Conservation (phyloP, 1,284 basidiomycete genomes). For the Clitocybe nebularis region DNA sequence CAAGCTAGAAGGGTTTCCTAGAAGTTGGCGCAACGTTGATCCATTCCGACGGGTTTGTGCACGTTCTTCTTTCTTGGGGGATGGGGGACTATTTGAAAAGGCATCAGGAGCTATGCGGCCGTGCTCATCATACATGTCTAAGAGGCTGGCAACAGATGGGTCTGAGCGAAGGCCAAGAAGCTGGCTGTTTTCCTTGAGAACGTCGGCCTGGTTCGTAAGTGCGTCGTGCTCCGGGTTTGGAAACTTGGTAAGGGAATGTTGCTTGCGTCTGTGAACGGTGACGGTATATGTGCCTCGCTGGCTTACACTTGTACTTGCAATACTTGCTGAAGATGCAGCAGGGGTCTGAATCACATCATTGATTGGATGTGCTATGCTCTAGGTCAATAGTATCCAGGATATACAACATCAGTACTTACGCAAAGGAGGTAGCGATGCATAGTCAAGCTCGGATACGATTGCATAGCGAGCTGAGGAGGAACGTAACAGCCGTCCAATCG, state of each 20-base stretch:
- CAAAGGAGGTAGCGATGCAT: conserved; percentile 56
- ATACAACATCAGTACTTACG: conserved; percentile 44
- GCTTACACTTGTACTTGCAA: conserved; percentile 44
- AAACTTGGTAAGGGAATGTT: conserved; percentile 60
- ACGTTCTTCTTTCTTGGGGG: conserved; percentile 37
- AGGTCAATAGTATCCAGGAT: conserved; percentile 4
- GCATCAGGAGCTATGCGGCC: conserved; percentile 55
- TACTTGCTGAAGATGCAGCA: conserved; percentile 41
- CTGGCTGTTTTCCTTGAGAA: conserved; percentile 44
- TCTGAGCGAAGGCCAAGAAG: conserved; percentile 63
- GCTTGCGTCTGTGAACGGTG: conserved; percentile 58
- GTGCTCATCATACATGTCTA: conserved; percentile 68
- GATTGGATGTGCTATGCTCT: conserved; percentile 63
- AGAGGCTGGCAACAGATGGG: conserved; percentile 69
- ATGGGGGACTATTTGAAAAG: conserved; percentile 61
- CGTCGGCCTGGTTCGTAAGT: conserved; percentile 21
- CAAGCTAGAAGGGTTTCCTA: conserved; percentile 47
- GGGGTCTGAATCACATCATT: conserved; percentile 49
- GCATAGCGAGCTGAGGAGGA: conserved; percentile 67
- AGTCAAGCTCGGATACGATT: conserved; percentile 51
- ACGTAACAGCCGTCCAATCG: conserved; percentile 59
- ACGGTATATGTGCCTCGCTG: conserved; percentile 64
- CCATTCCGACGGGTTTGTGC: conserved; percentile 56
- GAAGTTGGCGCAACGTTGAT: conserved; percentile 67
- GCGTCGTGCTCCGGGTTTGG: conserved; percentile 28